Percentiles rank a stretch among this genome's conserved stretches.
Evolutionary conservation across 148 eudicot genomes (phyloP).

Genomic region (Diospyros lotus): DNA sequence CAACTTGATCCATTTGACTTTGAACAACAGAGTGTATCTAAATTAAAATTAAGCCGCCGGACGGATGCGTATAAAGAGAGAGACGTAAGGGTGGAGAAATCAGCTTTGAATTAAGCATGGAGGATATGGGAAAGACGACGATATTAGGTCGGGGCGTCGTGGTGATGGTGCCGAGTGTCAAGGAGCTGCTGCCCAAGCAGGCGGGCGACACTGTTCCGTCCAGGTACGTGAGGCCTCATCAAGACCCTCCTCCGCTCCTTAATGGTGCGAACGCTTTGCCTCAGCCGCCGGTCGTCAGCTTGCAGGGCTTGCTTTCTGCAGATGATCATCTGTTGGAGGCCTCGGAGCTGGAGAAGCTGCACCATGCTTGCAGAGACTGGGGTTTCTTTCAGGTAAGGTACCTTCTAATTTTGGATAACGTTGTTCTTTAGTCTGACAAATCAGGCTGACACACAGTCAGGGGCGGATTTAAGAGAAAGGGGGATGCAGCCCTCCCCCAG

Average conservation of each 20-base stretch:
- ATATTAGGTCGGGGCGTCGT: too few relatives aligned
- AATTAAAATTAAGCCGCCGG: too few relatives aligned
- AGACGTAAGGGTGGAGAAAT: too few relatives aligned
- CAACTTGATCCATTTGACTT: too few relatives aligned
- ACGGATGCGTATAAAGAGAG: too few relatives aligned
- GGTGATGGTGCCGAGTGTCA: not conserved
- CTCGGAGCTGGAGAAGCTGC: not conserved
- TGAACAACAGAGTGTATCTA: too few relatives aligned
- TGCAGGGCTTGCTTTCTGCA: not conserved
- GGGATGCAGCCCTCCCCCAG: too few relatives aligned
- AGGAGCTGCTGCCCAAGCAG: slow-evolving; percentile 2
- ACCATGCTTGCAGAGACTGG: slow-evolving; percentile 7
- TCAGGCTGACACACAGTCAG: too few relatives aligned
- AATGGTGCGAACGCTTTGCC: not conserved
- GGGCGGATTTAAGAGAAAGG: too few relatives aligned
- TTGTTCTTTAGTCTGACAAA: too few relatives aligned
- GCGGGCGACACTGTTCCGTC: not conserved
- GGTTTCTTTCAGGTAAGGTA: slow-evolving; percentile 9
- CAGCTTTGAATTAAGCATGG: too few relatives aligned
- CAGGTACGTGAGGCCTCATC: not conserved
- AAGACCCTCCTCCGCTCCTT: not conserved
- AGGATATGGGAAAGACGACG: too few relatives aligned
- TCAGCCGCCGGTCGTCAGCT: not conserved
- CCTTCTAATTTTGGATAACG: not conserved
- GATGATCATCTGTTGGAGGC: not conserved